Evolutionary conservation across 208 protist genomes (phyloP).

Genomic region (Naegleria fowleri): DNA sequence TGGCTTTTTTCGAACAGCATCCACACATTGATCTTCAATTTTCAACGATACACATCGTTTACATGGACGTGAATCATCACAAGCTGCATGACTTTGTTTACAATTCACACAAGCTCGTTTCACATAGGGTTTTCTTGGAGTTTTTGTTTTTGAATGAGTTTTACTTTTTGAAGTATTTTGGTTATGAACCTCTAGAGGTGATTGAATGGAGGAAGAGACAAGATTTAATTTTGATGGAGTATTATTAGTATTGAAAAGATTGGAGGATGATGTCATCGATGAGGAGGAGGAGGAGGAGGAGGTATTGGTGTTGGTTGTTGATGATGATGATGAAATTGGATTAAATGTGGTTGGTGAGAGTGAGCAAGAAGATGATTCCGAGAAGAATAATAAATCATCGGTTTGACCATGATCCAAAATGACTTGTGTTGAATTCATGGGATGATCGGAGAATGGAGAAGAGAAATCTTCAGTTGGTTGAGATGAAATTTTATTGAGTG

Average conservation of each 20-base stretch:
- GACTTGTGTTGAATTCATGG: too few relatives aligned
- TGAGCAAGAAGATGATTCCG: too few relatives aligned
- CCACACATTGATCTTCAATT: background rate
- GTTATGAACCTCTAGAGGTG: background rate
- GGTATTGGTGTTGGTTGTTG: too few relatives aligned
- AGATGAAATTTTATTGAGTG: too few relatives aligned
- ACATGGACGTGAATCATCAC: background rate
- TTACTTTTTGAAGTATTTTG: background rate
- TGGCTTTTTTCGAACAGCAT: background rate
- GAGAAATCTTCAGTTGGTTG: too few relatives aligned
- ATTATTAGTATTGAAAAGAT: too few relatives aligned
- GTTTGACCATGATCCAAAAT: too few relatives aligned
- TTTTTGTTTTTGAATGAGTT: background rate
- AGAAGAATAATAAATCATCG: too few relatives aligned
- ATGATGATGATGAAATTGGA: background rate
- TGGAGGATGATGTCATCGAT: too few relatives aligned
- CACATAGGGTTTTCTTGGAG: background rate
- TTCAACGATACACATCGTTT: background rate
- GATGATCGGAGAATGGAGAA: too few relatives aligned
- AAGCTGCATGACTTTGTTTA: conserved; percentile 4
- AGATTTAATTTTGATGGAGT: too few relatives aligned
- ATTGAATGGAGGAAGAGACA: background rate
- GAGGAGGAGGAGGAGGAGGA: too few relatives aligned
- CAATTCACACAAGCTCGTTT: conserved; percentile 18
- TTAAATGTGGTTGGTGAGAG: background rate